Evolutionary conservation across 2,329 filamentous ascomycete genomes (phyloP).

Genomic region (Venturia aucupariae): DNA sequence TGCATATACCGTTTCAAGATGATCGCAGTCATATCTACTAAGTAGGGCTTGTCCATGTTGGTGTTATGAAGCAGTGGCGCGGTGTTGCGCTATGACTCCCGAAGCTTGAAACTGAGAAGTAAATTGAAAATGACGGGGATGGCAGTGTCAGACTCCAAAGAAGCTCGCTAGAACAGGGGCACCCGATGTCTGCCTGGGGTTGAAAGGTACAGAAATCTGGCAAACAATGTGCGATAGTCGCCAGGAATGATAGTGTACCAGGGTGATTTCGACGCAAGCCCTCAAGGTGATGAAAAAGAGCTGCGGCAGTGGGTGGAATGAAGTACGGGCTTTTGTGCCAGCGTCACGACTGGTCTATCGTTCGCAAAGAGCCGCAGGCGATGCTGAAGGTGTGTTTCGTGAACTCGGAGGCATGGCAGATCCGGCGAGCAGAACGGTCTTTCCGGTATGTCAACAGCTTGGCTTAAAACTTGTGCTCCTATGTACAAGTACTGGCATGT

Average conservation of each 20-base stretch:
- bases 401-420: not conserved
- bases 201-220: not conserved
- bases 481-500: too few species aligned
- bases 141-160: not conserved
- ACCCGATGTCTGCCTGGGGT: not conserved
- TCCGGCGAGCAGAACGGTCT: not conserved
- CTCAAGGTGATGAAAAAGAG: not conserved
- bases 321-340: not conserved
- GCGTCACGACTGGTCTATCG: not conserved
- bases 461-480: too few species aligned
- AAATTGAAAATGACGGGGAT: not conserved
- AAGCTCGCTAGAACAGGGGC: constrained; percentile 1
- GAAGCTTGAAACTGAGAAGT: constrained; percentile 5
- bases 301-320: too few species aligned
- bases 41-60: constrained; percentile 9
- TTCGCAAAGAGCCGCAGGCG: not conserved
- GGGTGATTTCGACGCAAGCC: not conserved
- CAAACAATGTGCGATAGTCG: not conserved
- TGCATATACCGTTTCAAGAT: constrained; percentile 11
- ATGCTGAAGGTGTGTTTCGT: not conserved
- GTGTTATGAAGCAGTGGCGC: constrained; percentile 12
- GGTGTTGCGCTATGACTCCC: not conserved
- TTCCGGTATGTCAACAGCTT: not conserved
- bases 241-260: not conserved
- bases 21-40: not conserved